Evolutionary conservation across 768 basidiomycete genomes (phyloP), one percentile per base, ranked within the genome.

Genomic region (Tricholomella constricta): DNA sequence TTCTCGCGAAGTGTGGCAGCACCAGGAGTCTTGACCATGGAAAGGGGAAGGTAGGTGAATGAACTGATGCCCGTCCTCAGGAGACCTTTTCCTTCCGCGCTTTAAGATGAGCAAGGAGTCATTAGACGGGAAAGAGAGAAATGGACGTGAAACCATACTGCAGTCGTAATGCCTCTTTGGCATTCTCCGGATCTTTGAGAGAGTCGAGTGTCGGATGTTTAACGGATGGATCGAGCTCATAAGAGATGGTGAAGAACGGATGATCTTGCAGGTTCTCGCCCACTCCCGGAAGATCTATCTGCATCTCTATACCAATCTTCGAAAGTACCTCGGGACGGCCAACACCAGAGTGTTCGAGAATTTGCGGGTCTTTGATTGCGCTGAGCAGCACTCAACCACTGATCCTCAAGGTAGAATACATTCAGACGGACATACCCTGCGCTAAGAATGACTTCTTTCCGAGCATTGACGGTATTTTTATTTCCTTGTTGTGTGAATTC

Each of bases 391-490:
- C 5, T 20, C 45, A 9, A 55, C 19, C 14, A 31, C n/a, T 4
- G 14, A 9, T 3, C 32, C 12, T 15, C 32, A 25, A 34, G 27
- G 11, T 9, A 26, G 31, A 27, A 25, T 29, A 42, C 31, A 25
- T 6, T 37, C n/a, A n/a, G n/a, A n/a, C n/a, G n/a, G 4, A 11
- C 53, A 25, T 59, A 75, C 74, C 76, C 78, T 4, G 75, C 71
- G 41, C 66, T 70, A 2, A 84, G 64, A 44, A 84, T 75, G 26
- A 84, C 81, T 63, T 85, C 83, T 48, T 74, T 76, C 41, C 60
- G 65, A 11, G 77, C 78, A 25, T 69, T 63, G 26, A 76, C 76
- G 4, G 64, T 52, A 52, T 74, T 70, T 4, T 41, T 60, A 12
- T 55, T 52, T 19, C 57, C 69, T 4, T 59, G 59, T 36, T 67